phyloP scores from a whole-genome alignment of 306 rosid genomes.

The Begonia peltatifolia region DNA sequence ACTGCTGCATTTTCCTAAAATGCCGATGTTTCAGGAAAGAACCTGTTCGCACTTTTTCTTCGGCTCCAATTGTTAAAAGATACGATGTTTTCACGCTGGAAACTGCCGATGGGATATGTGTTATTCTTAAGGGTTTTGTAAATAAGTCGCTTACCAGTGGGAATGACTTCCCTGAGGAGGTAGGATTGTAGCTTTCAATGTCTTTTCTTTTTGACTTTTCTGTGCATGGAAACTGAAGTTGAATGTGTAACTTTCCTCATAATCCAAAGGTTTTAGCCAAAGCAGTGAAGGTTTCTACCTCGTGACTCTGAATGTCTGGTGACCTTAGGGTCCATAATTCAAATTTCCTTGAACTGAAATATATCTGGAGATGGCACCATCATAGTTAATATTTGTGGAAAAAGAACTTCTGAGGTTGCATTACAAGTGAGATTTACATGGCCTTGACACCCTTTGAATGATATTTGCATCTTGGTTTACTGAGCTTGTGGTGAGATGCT shows the following conservation, averaged over 20 bases:
- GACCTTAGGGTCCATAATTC: no score
- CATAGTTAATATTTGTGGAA: no score
- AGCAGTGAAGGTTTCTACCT: no score
- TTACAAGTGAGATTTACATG: no score
- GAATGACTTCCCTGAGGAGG: constrained; percentile 54
- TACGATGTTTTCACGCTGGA: constrained; percentile 36
- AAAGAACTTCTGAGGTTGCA: no score
- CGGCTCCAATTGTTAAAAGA: constrained; percentile 46
- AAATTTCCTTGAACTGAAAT: no score
- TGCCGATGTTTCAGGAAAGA: constrained; percentile 18
- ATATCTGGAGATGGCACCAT: no score
- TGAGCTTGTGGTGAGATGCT: no score
- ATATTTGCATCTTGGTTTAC: no score
- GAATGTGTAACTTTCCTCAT: neutral
- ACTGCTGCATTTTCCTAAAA: neutral
- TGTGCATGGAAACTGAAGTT: neutral
- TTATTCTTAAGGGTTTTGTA: constrained; percentile 33
- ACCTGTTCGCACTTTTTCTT: constrained; percentile 37
- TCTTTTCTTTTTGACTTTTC: neutral
- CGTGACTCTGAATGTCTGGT: no score
- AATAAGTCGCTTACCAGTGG: constrained; percentile 33
- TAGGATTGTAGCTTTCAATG: constrained; percentile 3
- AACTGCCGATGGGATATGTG: constrained; percentile 45
- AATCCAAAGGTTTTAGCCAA: neutral
- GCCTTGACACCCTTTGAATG: no score